Conservation (phyloP, 1,139 yeast genomes). For the Debaryomyces psychrophilus region DNA sequence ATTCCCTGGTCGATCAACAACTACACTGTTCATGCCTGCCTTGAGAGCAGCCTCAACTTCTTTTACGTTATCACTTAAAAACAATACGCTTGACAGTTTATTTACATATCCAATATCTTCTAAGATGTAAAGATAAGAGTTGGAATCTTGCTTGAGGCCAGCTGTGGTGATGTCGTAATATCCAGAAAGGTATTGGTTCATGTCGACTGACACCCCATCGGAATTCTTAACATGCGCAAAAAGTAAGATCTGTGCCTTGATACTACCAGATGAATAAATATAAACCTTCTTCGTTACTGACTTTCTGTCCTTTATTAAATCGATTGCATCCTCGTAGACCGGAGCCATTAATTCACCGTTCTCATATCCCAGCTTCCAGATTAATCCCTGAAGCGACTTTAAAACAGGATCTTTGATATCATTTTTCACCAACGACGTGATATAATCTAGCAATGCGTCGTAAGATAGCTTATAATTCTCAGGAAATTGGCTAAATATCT, state of each 20-base stretch:
- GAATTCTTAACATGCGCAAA: slow-evolving; percentile 60
- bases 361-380: slow-evolving; percentile 82
- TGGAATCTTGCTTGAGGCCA: slow-evolving; percentile 65
- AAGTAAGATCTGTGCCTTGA: slow-evolving; percentile 79
- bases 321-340: slow-evolving; percentile 71
- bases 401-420: slow-evolving; percentile 81
- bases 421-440: slow-evolving; percentile 55
- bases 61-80: slow-evolving; percentile 72
- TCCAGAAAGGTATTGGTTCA: slow-evolving; percentile 58
- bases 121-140: slow-evolving; percentile 63
- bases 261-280: slow-evolving; percentile 91
- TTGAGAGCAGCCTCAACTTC: slow-evolving; percentile 73
- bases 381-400: slow-evolving; percentile 78
- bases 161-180: slow-evolving; percentile 87
- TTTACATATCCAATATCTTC: slow-evolving; percentile 39
- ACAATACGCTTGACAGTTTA: slow-evolving; percentile 46
- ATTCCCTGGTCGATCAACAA: slow-evolving; percentile 81
- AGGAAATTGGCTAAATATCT: slow-evolving; percentile 52
- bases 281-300: slow-evolving; percentile 40
- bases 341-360: slow-evolving; percentile 79
- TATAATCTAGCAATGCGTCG: slow-evolving; percentile 43
- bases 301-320: slow-evolving; percentile 48
- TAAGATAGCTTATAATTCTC: slow-evolving; percentile 26
- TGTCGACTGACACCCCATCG: slow-evolving; percentile 38
- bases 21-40: slow-evolving; percentile 62